These are phyloP conservation scores for Musa itinerans DNA, from an alignment of 176 grass and related monocot species.

Conservation along the genomic window DNA sequence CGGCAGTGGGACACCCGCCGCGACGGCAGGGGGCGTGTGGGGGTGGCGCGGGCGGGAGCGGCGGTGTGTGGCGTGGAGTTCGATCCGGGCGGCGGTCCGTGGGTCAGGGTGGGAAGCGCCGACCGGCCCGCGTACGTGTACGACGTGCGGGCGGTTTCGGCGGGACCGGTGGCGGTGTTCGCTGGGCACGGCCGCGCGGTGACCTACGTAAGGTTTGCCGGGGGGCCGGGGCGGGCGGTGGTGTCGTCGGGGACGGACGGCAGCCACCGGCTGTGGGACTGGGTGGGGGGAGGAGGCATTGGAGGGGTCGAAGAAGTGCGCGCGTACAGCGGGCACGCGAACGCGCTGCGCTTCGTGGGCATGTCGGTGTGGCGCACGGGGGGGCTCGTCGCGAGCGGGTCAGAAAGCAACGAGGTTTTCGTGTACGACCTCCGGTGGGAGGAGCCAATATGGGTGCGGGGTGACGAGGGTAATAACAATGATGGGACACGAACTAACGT, in stretches of 20 bases:
- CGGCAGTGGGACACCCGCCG: slow-evolving; percentile 56
- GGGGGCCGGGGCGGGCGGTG: slow-evolving; percentile 20
- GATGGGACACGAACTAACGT: too few species aligned
- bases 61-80: slow-evolving; percentile 12
- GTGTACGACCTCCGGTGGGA: slow-evolving; percentile 84
- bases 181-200: slow-evolving; percentile 57
- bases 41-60: slow-evolving; percentile 5
- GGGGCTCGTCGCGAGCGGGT: slow-evolving; percentile 65
- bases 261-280: slow-evolving; percentile 68
- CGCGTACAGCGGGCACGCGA: slow-evolving; percentile 69
- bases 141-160: slow-evolving; percentile 53
- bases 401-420: slow-evolving; percentile 80
- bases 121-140: slow-evolving; percentile 63
- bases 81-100: slow-evolving; percentile 31
- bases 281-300: slow-evolving; percentile 5
- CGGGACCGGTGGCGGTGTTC: slow-evolving; percentile 38
- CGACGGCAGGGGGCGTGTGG: not conserved
- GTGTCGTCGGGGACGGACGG: slow-evolving; percentile 74
- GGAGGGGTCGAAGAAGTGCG: slow-evolving; percentile 29
- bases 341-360: slow-evolving; percentile 74
- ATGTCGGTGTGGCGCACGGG: slow-evolving; percentile 64
- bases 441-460: slow-evolving; percentile 60
- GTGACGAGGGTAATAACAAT: too few species aligned
- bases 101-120: slow-evolving; percentile 53
- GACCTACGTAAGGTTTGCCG: slow-evolving; percentile 72